A percentile compares a stretch with the other conserved stretches of the same genome.
These are phyloP conservation scores for Fomitiporia mediterranea DNA, from an alignment of 1,284 basidiomycete genomes.

Conservation along the genomic window DNA sequence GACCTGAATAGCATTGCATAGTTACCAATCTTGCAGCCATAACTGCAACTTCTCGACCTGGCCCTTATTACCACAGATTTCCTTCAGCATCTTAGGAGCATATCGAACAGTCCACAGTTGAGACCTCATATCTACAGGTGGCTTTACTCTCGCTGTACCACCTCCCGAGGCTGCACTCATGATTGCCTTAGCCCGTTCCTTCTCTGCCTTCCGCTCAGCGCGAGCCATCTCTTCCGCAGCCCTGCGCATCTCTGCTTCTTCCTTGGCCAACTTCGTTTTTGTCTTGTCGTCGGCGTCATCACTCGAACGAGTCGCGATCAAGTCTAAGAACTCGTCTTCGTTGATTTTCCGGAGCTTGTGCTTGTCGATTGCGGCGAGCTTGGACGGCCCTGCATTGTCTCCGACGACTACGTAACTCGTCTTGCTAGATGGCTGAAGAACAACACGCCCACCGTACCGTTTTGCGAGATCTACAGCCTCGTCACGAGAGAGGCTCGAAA, in stretches of 20 bases:
- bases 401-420: conserved; percentile 92
- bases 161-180: conserved; percentile 19
- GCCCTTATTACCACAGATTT: conserved; percentile 94
- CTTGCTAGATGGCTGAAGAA: conserved; percentile 82
- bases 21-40: conserved; percentile 88
- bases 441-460: conserved; percentile 91
- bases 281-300: conserved; percentile 70
- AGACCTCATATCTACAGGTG: conserved; percentile 39
- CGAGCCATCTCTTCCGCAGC: conserved; percentile 76
- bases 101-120: conserved; percentile 97
- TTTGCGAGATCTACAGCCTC: conserved; percentile 88
- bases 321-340: conserved; percentile 85
- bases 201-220: conserved; percentile 52
- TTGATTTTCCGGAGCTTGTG: conserved; percentile 70
- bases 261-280: conserved; percentile 78
- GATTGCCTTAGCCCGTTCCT: conserved; percentile 28
- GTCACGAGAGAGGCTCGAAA: conserved; percentile 83
- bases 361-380: conserved; percentile 82
- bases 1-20: conserved; percentile 13
- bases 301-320: conserved; percentile 67
- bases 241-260: conserved; percentile 67
- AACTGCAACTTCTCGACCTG: conserved; percentile 82
- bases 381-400: conserved; percentile 82
- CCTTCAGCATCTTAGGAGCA: conserved; percentile 82
- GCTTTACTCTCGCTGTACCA: conserved; percentile 26